A percentile compares a stretch with the other conserved stretches of the same genome.
Conservation (phyloP, 805 yeast species). For the Hanseniaspora vineae region DNA sequence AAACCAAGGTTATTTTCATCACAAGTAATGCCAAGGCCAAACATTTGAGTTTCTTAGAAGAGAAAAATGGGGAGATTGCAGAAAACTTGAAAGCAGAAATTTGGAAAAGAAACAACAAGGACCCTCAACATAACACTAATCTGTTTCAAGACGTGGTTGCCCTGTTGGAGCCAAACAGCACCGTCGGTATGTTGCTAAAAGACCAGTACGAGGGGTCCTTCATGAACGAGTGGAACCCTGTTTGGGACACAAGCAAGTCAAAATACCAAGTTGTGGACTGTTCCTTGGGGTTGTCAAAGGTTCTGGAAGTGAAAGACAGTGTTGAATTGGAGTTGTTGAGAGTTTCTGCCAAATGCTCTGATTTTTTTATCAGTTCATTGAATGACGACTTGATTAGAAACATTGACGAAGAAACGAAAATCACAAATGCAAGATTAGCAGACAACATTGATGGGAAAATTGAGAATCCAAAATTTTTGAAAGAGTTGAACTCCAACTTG, state of each 20-base stretch:
- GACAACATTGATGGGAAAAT: slow-evolving; percentile 71
- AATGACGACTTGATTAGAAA: slow-evolving; percentile 78
- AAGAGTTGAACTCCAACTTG: slow-evolving; percentile 36
- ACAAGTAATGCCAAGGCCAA: slow-evolving; percentile 81
- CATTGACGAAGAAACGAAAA: slow-evolving; percentile 74
- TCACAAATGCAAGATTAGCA: slow-evolving; percentile 59
- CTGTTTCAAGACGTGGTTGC: slow-evolving; percentile 45
- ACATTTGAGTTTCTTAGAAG: slow-evolving; percentile 34
- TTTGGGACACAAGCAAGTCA: slow-evolving; percentile 27
- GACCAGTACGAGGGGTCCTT: slow-evolving; percentile 78
- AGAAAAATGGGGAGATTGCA: slow-evolving; percentile 31
- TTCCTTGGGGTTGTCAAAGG: slow-evolving; percentile 37
- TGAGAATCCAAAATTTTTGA: slow-evolving; percentile 63
- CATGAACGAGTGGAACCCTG: slow-evolving; percentile 61
- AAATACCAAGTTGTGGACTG: slow-evolving; percentile 36
- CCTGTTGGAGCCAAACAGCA: slow-evolving; percentile 32
- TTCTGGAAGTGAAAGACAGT: slow-evolving; percentile 66
- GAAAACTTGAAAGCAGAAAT: slow-evolving; percentile 36
- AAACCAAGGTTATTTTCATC: slow-evolving; percentile 46
- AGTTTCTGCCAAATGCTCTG: slow-evolving; percentile 65
- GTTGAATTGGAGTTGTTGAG: slow-evolving; percentile 55
- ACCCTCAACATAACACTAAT: slow-evolving; percentile 57
- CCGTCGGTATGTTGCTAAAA: slow-evolving; percentile 57
- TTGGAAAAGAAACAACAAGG: slow-evolving; percentile 65
- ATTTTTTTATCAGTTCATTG: slow-evolving; percentile 67